Evolutionary conservation across 2,329 filamentous ascomycete species (phyloP), one percentile per base, ranked within the genome.

Genomic region (Dactylellina sp.): DNA sequence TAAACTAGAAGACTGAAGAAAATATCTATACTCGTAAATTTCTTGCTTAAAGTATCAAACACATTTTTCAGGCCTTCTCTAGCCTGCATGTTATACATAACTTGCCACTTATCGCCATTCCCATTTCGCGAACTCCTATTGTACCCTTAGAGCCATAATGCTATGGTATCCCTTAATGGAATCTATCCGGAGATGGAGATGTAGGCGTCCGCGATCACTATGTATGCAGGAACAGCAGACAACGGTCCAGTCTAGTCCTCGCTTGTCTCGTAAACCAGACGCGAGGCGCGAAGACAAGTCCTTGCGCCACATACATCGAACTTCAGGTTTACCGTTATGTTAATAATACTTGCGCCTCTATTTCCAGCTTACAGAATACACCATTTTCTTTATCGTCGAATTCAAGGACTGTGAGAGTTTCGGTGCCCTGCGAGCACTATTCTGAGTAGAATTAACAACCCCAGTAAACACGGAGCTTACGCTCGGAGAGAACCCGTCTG

Each of bases 41-140:
- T 14, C 12, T 39, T 42, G 5, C 35, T 7, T 4, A 70, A 42
- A 20, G 7, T 4, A 9, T 62, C 16, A 9, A 70, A 70, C 9
- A 49, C 56, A 14, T 46, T 47, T 3, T 18, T 49, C n/a, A 71
- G 9, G 28, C 63, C 65, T 5, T 71, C 57, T n/a, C 49, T 62
- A 20, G 57, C 42, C 7, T 57, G 22, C 1, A 40, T 63, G 32
- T 63, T 53, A 37, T 57, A 71, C 11, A 63, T 22, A 2, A 63
- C 16, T 39, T 18, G 16, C 6, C 11, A 2, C 9, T 18, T 55
- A 3, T 18, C 11, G 2, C 32, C 20, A 20, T 61, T 47, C 24
- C n/a, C 24, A 11, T 16, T 53, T 37, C 39, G 44, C 9, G 47
- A 39, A 18, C 47, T 70, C 9, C 42, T 50, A 25, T 71, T 71